Evolutionary conservation across 1,284 basidiomycete genomes (phyloP), one percentile per base, ranked within the genome.

Genomic region (Moesziomyces sp.): DNA sequence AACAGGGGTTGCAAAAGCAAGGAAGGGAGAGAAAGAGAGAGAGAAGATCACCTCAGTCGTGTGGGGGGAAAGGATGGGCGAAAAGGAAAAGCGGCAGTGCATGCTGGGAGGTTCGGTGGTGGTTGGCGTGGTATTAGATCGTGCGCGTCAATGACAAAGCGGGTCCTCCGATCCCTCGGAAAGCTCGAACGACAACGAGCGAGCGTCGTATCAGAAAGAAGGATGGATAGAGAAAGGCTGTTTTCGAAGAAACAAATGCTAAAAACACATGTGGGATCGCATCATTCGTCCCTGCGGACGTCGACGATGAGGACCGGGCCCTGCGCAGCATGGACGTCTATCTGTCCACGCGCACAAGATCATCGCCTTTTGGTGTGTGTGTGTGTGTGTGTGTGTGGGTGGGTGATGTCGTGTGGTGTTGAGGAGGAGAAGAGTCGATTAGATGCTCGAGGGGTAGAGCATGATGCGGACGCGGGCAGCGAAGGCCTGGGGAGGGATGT

Each of bases 401-500:
- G 5, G 46, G 48, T 34, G 55, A 30, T 14, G 43, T 26, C 28
- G 38, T 4, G 38, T 2, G 26, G 26, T 10, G 30, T 21, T 21
- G 21, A 21, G 21, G 21, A 21, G 21, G 21, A 21, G 21, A 21
- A 21, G 19, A 19, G n/a, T 35, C 46, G 45, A 38, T 73, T 75
- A 78, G 69, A 78, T 77, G 79, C 75, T 80, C 63, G 76, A 79
- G 48, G 60, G 72, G 75, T 78, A 75, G 88, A 91, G 84, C 86
- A 98, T 93, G 86, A 99, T 89, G 86, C 96, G 92, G 86, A 95
- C 92, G 84, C 90, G 90, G 68, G 94, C 94, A 86, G 96, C 95
- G 86, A 99, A 98, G 69, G 93, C 90, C 84, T 92, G 91, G 75
- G 97, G 93, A 80, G 97, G 96, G 82, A 99, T 91, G 90, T 99